Conservation (phyloP, 306 rosid species). For the Fragaria nilgerrensis region DNA sequence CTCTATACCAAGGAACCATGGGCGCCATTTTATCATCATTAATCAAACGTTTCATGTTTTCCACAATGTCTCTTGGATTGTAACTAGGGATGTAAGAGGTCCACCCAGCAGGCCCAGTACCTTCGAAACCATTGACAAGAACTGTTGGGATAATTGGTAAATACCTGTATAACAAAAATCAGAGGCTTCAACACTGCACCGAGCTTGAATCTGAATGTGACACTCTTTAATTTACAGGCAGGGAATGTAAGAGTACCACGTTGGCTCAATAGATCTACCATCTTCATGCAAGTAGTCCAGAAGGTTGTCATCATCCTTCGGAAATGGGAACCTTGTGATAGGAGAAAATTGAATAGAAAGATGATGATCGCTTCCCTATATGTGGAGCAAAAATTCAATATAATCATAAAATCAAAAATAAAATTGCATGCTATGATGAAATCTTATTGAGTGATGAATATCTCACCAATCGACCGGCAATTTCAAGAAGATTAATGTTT, state of each 20-base stretch:
- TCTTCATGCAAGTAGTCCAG: constrained; percentile 89
- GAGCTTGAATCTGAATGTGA: neutral
- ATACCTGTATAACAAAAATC: neutral
- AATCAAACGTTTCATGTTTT: no score
- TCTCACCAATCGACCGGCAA: constrained; percentile 72
- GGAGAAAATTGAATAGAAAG: constrained; percentile 55
- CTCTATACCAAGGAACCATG: no score
- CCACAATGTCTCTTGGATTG: no score
- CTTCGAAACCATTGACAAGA: no score
- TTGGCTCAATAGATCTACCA: constrained; percentile 61
- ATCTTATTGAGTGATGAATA: neutral
- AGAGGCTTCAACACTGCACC: neutral
- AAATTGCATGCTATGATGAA: neutral
- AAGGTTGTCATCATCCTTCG: constrained; percentile 72
- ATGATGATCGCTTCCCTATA: constrained; percentile 58
- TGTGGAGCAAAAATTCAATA: neutral
- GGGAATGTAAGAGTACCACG: constrained; percentile 44
- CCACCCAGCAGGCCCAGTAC: no score
- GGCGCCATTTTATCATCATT: no score
- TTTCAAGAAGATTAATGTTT: constrained; percentile 80
- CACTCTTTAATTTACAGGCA: neutral
- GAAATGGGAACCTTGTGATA: constrained; percentile 68
- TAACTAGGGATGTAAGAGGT: no score
- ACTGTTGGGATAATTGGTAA: no score
- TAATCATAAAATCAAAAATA: neutral